Evolutionary conservation across 2,329 filamentous ascomycete genomes (phyloP), one percentile per base, ranked within the genome.

Genomic region (Tolypocladium inflatum): DNA sequence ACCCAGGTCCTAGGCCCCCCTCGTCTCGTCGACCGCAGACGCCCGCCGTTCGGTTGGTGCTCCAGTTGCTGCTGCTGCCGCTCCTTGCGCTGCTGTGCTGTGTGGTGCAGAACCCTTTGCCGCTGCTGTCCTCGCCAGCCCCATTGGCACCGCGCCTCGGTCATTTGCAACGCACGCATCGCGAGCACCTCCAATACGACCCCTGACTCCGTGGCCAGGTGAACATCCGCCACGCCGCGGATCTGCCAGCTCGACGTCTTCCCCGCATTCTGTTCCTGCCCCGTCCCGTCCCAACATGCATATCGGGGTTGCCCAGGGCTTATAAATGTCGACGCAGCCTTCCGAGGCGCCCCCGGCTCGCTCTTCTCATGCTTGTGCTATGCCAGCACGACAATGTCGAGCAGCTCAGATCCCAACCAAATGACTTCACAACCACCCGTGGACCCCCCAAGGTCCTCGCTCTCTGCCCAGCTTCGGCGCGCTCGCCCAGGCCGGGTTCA

Each of bases 401-500:
- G 60, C 61, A 64, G 59, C 61, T 58, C 64, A 62, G 66, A 65
- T 58, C 56, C 60, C 56, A 66, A 63, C 57, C 61, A 60, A 56
- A 65, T 64, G 59, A 59, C 59, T 56, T 64, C 62, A 57, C 61
- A 61, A 55, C 61, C 60, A 55, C 56, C 61, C 58, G 60, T 65
- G 59, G 63, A 74, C 63, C 67, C 70, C 64, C 68, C 68, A 66
- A 78, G 80, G 75, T 69, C 75, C 63, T 70, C 73, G 58, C 72
- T 77, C 57, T 67, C 74, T 45, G 64, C 70, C 54, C 71, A 73
- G 58, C 63, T 72, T 57, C 73, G 75, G 63, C 74, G 74, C 59
- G 67, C 73, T 58, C 76, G 78, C 67, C 78, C 78, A 54, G 72
- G 72, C 63, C 73, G 75, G 60, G 75, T 81, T 57, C 78, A 80